phyloP scores from a whole-genome alignment of 306 rosid species.

The Cercis canadensis region DNA sequence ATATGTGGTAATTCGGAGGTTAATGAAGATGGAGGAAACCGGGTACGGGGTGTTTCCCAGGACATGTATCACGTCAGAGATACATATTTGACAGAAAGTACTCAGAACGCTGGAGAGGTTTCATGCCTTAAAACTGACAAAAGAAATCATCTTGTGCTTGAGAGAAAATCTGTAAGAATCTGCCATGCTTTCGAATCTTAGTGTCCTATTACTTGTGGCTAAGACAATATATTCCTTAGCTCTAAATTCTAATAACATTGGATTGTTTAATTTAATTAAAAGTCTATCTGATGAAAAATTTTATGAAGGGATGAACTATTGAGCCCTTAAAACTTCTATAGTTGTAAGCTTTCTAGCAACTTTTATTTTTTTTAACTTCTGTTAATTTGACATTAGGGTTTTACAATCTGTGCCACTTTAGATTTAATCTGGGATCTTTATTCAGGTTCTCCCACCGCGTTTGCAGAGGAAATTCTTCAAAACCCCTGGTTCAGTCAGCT shows the following conservation, averaged over 20 bases:
- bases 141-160: too few relatives aligned
- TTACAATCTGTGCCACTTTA: conserved; percentile 7
- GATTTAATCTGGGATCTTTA: conserved; percentile 31
- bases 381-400: background rate
- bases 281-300: too few relatives aligned
- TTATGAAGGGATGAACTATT: too few relatives aligned
- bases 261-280: too few relatives aligned
- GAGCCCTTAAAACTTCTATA: too few relatives aligned
- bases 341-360: too few relatives aligned
- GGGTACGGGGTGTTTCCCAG: background rate
- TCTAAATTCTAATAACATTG: too few relatives aligned
- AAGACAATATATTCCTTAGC: too few relatives aligned
- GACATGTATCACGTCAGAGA: background rate
- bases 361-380: background rate
- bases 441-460: conserved; percentile 64
- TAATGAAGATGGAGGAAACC: background rate
- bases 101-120: background rate
- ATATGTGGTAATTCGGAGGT: background rate
- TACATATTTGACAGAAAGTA: background rate
- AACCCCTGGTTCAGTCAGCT: conserved; percentile 75
- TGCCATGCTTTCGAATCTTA: background rate
- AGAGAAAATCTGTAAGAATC: background rate
- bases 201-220: too few relatives aligned
- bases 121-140: too few relatives aligned
- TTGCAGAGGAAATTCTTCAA: conserved; percentile 65